A percentile compares a stretch with the other conserved stretches of the same genome.
phyloP scores from a whole-genome alignment of 2,329 filamentous ascomycete genomes.

The Piedraia hortae region DNA sequence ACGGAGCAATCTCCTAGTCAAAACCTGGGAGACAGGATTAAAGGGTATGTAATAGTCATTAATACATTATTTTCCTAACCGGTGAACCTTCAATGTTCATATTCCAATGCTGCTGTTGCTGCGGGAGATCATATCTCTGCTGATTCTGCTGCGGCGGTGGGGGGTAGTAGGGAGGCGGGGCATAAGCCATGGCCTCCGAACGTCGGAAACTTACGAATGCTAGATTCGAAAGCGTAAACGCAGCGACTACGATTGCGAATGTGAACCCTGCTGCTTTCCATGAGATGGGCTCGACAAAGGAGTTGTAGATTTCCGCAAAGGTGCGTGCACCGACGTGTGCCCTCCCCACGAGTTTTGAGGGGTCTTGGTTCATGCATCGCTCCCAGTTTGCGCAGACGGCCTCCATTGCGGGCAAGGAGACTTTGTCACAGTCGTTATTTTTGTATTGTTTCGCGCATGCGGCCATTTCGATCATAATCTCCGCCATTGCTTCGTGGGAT shows the following conservation, averaged over 20 bases:
- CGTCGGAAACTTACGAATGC: constrained; percentile 17
- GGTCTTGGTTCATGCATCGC: constrained; percentile 64
- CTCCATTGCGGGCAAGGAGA: constrained; percentile 44
- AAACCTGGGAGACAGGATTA: no score
- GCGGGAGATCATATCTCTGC: no score
- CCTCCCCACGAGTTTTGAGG: constrained; percentile 45
- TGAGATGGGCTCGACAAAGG: constrained; percentile 72
- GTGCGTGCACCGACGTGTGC: constrained; percentile 64
- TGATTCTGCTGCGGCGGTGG: no score
- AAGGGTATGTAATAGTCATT: no score
- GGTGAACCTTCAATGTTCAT: no score
- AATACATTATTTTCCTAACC: no score
- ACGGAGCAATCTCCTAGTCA: no score
- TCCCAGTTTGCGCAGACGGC: constrained; percentile 55
- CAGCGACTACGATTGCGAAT: constrained; percentile 20
- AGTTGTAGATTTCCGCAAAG: constrained; percentile 78
- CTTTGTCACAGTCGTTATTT: constrained; percentile 45
- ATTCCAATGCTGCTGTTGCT: no score
- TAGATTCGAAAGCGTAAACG: constrained; percentile 30
- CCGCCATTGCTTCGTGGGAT: constrained; percentile 35
- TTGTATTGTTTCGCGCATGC: constrained; percentile 46
- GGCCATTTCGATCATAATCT: constrained; percentile 42
- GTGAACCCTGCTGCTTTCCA: constrained; percentile 48
- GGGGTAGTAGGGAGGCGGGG: background rate
- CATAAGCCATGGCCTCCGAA: background rate